phyloP scores from a whole-genome alignment of 139 green algal genomes.

The Protoeuglena noctilucae region DNA sequence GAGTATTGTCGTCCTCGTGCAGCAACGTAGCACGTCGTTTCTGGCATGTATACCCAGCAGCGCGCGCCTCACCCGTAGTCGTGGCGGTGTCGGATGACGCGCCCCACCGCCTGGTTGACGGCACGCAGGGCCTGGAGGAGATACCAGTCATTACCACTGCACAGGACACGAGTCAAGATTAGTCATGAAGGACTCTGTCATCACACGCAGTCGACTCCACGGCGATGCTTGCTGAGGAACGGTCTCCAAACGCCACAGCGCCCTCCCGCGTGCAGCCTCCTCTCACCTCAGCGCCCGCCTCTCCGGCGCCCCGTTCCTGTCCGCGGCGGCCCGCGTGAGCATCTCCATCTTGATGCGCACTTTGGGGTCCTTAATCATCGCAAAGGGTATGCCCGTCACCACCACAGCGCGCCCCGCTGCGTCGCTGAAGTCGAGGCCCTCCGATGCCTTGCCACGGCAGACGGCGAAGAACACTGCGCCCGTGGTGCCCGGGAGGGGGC shows the following conservation, averaged over 20 bases:
- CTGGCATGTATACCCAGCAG: too few relatives aligned
- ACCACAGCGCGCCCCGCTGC: conserved; percentile 69
- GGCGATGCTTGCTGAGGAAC: too few relatives aligned
- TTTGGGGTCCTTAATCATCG: conserved; percentile 31
- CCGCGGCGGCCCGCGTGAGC: neutral
- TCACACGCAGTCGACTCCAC: too few relatives aligned
- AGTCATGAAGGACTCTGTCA: too few relatives aligned
- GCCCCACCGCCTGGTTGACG: conserved; percentile 91
- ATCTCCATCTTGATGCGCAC: conserved; percentile 8
- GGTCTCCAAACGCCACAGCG: too few relatives aligned
- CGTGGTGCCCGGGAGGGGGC: conserved; percentile 33
- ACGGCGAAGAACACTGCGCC: conserved; percentile 88
- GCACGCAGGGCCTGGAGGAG: conserved; percentile 55
- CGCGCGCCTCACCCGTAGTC: conserved; percentile 85
- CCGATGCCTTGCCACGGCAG: conserved; percentile 64
- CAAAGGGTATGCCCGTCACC: conserved; percentile 87
- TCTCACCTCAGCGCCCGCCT: too few relatives aligned
- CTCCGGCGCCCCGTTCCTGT: neutral
- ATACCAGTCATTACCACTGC: conserved; percentile 46
- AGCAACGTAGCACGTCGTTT: too few relatives aligned
- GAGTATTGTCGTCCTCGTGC: too few relatives aligned
- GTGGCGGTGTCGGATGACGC: conserved; percentile 80
- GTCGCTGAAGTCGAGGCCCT: conserved; percentile 95
- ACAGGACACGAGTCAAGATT: too few relatives aligned
- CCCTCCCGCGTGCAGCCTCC: too few relatives aligned